Evolutionary conservation across 2,329 filamentous ascomycete species (phyloP).

Genomic region (Karstenula rhodostoma): DNA sequence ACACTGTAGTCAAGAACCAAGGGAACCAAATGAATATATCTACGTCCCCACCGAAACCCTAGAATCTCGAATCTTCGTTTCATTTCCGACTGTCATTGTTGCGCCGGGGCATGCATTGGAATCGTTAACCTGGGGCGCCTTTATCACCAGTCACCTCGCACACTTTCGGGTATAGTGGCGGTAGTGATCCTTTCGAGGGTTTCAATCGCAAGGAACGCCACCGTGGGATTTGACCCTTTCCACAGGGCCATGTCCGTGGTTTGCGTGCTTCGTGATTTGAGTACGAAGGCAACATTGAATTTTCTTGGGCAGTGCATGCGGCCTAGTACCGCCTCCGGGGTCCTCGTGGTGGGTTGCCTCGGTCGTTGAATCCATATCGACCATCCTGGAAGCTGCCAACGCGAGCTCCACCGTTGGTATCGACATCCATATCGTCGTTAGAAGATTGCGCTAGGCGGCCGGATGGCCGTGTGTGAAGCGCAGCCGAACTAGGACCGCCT

Average conservation of each 20-base stretch:
- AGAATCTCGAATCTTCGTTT: background rate
- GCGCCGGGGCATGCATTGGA: conserved; percentile 10
- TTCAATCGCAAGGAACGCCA: conserved; percentile 8
- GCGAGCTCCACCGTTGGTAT: conserved; percentile 35
- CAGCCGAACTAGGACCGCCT: conserved; percentile 46
- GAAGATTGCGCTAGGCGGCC: conserved; percentile 32
- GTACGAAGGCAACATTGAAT: background rate
- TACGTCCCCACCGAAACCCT: background rate
- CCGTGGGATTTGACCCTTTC: background rate
- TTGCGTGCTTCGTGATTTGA: background rate
- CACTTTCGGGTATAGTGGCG: background rate
- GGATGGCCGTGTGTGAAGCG: conserved; percentile 38
- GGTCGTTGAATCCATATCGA: conserved; percentile 52
- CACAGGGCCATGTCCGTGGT: background rate
- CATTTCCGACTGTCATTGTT: background rate
- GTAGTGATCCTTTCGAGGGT: conserved; percentile 10
- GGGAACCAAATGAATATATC: background rate
- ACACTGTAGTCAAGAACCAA: background rate
- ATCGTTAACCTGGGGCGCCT: background rate
- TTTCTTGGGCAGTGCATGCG: background rate
- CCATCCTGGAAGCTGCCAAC: conserved; percentile 54
- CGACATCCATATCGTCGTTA: conserved; percentile 54
- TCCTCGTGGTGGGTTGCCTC: conserved; percentile 40
- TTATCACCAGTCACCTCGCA: background rate
- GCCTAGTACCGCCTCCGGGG: conserved; percentile 43